Evolutionary conservation across 1,284 basidiomycete genomes (phyloP).

Genomic region (Microbotryomycetes sp.): DNA sequence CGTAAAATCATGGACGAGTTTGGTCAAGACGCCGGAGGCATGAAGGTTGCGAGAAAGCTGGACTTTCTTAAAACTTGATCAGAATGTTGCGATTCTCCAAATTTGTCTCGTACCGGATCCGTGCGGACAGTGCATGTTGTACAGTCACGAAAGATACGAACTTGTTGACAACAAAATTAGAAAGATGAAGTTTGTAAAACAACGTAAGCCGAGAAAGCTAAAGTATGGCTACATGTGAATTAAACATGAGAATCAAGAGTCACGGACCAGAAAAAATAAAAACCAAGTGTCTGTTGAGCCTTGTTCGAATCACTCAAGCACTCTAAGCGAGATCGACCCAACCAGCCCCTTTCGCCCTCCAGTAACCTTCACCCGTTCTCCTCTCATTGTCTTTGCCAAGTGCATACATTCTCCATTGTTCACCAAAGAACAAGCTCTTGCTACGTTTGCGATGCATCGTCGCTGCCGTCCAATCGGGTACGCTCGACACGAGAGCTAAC

Average conservation of each 20-base stretch:
- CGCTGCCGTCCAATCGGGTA: background rate
- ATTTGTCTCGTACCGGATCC: no score
- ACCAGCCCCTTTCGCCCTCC: background rate
- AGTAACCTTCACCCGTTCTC: conserved; percentile 1
- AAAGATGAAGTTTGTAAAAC: no score
- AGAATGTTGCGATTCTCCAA: no score
- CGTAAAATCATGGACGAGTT: background rate
- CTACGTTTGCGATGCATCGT: background rate
- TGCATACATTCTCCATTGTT: background rate
- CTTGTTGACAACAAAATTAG: no score
- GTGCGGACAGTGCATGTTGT: no score
- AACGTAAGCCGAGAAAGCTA: no score
- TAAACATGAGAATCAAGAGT: no score
- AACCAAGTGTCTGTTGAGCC: no score
- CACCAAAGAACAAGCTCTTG: background rate
- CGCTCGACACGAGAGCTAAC: background rate
- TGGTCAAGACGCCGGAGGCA: conserved; percentile 13
- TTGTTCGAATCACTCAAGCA: no score
- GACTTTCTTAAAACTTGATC: conserved; percentile 18
- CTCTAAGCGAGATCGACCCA: background rate
- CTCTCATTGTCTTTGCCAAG: background rate
- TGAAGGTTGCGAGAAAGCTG: conserved; percentile 30
- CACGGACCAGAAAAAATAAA: no score
- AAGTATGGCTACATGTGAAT: no score
- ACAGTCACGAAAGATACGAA: no score